These are phyloP conservation scores for Ophiostoma australiae DNA, from an alignment of 2,329 filamentous ascomycete species.

Conservation along the genomic window DNA sequence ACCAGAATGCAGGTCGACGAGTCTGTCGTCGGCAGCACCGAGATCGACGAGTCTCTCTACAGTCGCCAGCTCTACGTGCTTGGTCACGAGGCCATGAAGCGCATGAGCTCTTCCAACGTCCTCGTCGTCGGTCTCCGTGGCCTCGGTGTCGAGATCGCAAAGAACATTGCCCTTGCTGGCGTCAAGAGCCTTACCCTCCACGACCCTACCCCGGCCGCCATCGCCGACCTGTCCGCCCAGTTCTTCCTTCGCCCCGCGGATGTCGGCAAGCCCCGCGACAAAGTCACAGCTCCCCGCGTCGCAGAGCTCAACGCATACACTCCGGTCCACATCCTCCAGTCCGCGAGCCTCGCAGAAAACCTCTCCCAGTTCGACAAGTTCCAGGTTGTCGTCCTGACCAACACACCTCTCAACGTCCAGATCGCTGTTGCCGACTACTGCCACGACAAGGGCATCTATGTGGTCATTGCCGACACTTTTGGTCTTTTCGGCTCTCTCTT, in stretches of 20 bases:
- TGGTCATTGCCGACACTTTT: conserved; percentile 83
- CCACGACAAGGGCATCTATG: conserved; percentile 86
- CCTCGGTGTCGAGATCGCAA: conserved; percentile 94
- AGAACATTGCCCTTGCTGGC: conserved; percentile 95
- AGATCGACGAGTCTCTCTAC: conserved; percentile 70
- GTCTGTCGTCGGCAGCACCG: conserved; percentile 48
- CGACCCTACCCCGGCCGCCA: conserved; percentile 77
- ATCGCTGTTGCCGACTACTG: conserved; percentile 85
- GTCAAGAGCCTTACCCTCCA: conserved; percentile 95
- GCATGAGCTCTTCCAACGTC: conserved; percentile 94
- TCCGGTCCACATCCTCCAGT: conserved; percentile 72
- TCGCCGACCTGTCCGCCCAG: conserved; percentile 89
- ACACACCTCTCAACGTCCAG: conserved; percentile 75
- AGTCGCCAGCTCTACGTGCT: conserved; percentile 68
- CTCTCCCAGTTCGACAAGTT: conserved; percentile 80
- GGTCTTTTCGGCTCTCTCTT: conserved; percentile 94
- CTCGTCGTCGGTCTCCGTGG: conserved; percentile 89
- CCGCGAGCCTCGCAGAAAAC: conserved; percentile 64
- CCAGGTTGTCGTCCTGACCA: conserved; percentile 87
- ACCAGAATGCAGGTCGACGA: conserved; percentile 63
- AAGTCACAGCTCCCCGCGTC: conserved; percentile 80
- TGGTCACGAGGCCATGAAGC: conserved; percentile 87
- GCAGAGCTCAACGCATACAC: conserved; percentile 96
- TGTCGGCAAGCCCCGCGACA: conserved; percentile 85
- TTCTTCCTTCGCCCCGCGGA: conserved; percentile 90